Percentiles rank a stretch among this genome's conserved stretches.
Evolutionary conservation across 805 yeast species (phyloP).

Genomic region (Lachancea kluyveri): DNA sequence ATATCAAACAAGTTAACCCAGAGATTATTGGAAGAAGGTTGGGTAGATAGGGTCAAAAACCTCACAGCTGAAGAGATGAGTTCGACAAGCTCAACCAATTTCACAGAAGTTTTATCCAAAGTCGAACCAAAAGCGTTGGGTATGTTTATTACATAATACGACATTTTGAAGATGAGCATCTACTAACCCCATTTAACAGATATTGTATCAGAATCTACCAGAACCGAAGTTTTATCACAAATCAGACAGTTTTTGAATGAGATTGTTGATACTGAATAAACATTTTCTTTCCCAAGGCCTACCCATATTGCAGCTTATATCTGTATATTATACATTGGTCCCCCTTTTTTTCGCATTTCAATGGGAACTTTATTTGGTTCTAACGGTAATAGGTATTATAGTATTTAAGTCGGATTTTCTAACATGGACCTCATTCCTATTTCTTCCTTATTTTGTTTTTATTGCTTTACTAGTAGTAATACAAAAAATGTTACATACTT

Average conservation of each 20-base stretch:
- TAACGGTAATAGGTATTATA: too few relatives aligned
- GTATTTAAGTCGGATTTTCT: too few relatives aligned
- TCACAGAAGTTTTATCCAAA: slow-evolving; percentile 43
- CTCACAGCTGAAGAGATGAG: slow-evolving; percentile 45
- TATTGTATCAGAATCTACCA: slow-evolving; percentile 63
- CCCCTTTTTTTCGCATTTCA: too few relatives aligned
- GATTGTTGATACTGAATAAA: slow-evolving; percentile 35
- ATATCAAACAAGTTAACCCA: slow-evolving; percentile 59
- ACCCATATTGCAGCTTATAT: too few relatives aligned
- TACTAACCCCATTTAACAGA: slow-evolving; percentile 17
- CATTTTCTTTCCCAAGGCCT: too few relatives aligned
- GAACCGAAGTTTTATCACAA: slow-evolving; percentile 49
- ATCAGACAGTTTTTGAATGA: slow-evolving; percentile 54
- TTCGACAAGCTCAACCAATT: slow-evolving; percentile 40
- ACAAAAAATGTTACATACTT: slow-evolving; percentile 8
- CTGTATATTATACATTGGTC: slow-evolving; percentile 1
- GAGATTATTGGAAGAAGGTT: slow-evolving; percentile 69
- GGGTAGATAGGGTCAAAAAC: slow-evolving; percentile 71
- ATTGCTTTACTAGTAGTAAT: not conserved
- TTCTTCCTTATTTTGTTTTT: too few relatives aligned
- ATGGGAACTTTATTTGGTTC: too few relatives aligned
- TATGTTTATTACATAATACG: slow-evolving; percentile 21
- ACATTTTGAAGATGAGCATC: not conserved
- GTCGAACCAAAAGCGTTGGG: slow-evolving; percentile 64
- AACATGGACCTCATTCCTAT: too few relatives aligned